Evolutionary conservation across 352 stramenopile genomes (phyloP).

Genomic region (Peronospora farinosa): DNA sequence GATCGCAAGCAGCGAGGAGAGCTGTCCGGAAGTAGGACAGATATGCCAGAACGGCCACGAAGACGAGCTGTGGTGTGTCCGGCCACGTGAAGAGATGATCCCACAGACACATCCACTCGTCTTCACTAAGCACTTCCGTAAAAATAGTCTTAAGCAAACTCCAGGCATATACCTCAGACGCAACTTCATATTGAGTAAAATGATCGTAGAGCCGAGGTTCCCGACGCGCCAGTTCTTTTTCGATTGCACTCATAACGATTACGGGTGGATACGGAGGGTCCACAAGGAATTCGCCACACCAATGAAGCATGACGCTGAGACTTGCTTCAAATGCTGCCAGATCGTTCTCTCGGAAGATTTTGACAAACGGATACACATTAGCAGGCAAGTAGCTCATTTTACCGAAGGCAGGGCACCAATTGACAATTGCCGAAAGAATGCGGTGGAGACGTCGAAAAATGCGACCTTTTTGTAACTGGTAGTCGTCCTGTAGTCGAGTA

Average conservation of each 20-base stretch:
- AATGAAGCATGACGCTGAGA: slow-evolving; percentile 81
- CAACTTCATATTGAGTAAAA: slow-evolving; percentile 59
- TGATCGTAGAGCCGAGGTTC: slow-evolving; percentile 76
- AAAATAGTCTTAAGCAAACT: slow-evolving; percentile 84
- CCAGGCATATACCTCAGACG: slow-evolving; percentile 71
- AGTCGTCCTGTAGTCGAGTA: slow-evolving; percentile 59
- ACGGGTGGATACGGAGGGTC: slow-evolving; percentile 81
- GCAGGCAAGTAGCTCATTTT: slow-evolving; percentile 78
- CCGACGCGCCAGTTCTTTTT: slow-evolving; percentile 58
- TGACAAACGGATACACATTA: slow-evolving; percentile 86
- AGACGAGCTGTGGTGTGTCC: slow-evolving; percentile 57
- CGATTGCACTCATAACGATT: slow-evolving; percentile 55
- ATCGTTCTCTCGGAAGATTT: slow-evolving; percentile 82
- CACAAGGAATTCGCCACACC: slow-evolving; percentile 72
- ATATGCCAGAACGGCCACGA: slow-evolving; percentile 65
- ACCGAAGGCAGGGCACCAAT: slow-evolving; percentile 88
- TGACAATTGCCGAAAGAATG: slow-evolving; percentile 79
- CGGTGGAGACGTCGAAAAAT: slow-evolving; percentile 72
- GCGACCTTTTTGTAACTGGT: slow-evolving; percentile 69
- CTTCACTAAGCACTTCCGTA: slow-evolving; percentile 81
- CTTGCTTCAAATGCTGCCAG: slow-evolving; percentile 87
- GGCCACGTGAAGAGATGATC: slow-evolving; percentile 79
- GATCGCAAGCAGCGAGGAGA: slow-evolving; percentile 46
- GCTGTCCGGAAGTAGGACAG: slow-evolving; percentile 61
- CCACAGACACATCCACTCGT: slow-evolving; percentile 86